These are phyloP conservation scores for Bryoglossum gracile DNA, from an alignment of 495 filamentous ascomycete genomes.

Conservation along the genomic window DNA sequence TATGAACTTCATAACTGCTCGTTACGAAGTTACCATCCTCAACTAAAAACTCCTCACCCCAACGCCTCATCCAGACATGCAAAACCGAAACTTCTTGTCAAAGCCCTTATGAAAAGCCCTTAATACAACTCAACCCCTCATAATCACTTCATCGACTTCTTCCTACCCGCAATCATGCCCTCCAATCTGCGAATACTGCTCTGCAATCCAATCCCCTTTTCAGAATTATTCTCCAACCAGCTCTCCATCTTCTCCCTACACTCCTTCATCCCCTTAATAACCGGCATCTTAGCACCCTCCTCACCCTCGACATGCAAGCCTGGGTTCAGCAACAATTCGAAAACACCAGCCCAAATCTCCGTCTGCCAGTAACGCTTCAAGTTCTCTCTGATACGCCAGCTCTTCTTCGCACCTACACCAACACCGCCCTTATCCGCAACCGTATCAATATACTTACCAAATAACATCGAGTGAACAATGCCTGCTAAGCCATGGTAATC, in stretches of 20 bases:
- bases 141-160: too few relatives aligned
- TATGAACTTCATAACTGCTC: too few relatives aligned
- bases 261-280: constrained; percentile 54
- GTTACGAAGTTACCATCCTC: too few relatives aligned
- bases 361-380: constrained; percentile 94
- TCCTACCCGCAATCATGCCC: constrained; percentile 33
- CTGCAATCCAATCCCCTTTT: constrained; percentile 74
- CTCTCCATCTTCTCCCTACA: constrained; percentile 74
- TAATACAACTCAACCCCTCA: too few relatives aligned
- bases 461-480: constrained; percentile 76
- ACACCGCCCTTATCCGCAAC: constrained; percentile 41
- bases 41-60: too few relatives aligned
- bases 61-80: too few relatives aligned
- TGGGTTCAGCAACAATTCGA: constrained; percentile 85
- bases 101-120: too few relatives aligned
- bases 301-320: constrained; percentile 51
- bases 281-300: constrained; percentile 54
- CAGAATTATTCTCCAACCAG: constrained; percentile 73
- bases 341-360: constrained; percentile 77
- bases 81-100: too few relatives aligned
- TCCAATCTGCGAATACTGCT: constrained; percentile 61
- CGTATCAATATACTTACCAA: constrained; percentile 92
- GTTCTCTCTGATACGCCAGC: constrained; percentile 64
- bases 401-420: constrained; percentile 47
- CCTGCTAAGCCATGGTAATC: constrained; percentile 91